Evolutionary conservation across 495 filamentous ascomycete species (phyloP), one percentile per base, ranked within the genome.

Genomic region (Penicillium coffeae): DNA sequence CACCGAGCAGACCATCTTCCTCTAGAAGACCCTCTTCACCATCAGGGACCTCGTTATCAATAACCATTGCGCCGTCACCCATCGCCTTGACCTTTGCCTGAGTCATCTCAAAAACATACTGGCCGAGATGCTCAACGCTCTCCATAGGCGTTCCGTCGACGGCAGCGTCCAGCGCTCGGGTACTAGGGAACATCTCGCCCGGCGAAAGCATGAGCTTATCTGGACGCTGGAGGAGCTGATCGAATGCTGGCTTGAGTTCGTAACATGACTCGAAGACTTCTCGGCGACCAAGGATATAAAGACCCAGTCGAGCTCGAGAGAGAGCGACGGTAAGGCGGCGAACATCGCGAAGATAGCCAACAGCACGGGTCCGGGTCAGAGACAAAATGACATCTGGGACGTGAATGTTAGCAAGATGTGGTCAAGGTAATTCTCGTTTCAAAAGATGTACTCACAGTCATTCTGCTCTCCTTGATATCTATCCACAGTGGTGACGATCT

Each of bases 401-500:
- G 21, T 3, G 19, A 32, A 5, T 9, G 21, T 47, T 34, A 51
- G 64, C 56, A 68, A 51, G 63, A 14, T 35, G 56, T 47, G 54
- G 43, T 12, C 13, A 14, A n/a, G 45, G n/a, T 8, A n/a, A 36
- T 10, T 37, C n/a, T 3, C 13, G 27, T 38, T 41, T 16, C 8
- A 15, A 19, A 37, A 30, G 47, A 38, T 32, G 9, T 58, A 80
- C 88, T 80, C 72, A 94, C 90, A 97, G 59, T 96, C 93, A 69
- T 97, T 99, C 71, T 99, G 93, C 75, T 97, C 94, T 54, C 93
- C 93, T 73, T 99, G 93, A 57, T 96, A 99, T 65, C 94, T 95
- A 68, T 99, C 93, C 45, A 99, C 94, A 14, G 94, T 97, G 1
- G 87, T 88, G 20, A 99, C 89, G 38, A 87, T 84, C 64, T 85